These are phyloP conservation scores for Termitomyces sp. DNA, from an alignment of 768 basidiomycete species.

Conservation along the genomic window DNA sequence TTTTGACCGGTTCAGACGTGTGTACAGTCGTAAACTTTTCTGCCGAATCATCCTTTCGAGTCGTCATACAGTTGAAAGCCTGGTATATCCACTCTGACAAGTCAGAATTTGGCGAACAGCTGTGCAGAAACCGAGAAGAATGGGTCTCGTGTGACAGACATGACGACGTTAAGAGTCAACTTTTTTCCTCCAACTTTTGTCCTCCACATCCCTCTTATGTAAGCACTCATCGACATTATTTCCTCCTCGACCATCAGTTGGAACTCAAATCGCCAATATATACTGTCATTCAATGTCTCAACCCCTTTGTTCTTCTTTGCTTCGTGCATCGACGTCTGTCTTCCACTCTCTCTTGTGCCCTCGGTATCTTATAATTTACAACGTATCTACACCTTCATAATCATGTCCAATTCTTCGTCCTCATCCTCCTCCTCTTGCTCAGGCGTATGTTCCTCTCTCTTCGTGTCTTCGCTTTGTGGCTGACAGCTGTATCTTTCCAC, in stretches of 20 bases:
- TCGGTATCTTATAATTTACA: neutral
- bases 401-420: neutral
- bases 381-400: neutral
- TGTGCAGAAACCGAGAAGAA: neutral
- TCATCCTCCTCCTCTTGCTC: neutral
- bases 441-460: neutral
- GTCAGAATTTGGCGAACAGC: no score
- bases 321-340: neutral
- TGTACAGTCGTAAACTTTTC: neutral
- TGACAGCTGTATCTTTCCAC: neutral
- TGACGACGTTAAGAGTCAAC: neutral
- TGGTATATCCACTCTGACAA: neutral
- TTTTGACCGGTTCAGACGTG: neutral
- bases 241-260: constrained; percentile 1
- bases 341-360: neutral
- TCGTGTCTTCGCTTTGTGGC: neutral
- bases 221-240: neutral
- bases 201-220: neutral
- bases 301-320: neutral
- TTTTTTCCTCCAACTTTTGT: neutral
- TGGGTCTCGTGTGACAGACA: neutral
- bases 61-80: neutral
- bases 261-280: neutral
- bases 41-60: neutral
- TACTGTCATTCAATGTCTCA: neutral